Conservation (phyloP, 257 asterid genomes). For the Nicotiana benthamiana region DNA sequence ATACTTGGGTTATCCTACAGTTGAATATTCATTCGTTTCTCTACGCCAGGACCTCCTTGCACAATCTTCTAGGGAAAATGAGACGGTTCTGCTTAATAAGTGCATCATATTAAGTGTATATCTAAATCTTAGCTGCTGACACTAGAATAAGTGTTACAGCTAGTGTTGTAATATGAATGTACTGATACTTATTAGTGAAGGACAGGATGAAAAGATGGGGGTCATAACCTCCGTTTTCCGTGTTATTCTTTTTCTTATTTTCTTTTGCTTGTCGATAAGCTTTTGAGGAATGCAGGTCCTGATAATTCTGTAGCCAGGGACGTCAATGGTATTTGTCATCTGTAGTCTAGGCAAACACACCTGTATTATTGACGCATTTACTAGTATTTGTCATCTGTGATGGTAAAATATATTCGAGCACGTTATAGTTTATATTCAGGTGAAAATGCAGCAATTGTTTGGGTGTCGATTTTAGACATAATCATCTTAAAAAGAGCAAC, state of each 20-base stretch:
- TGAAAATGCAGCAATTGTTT: no score
- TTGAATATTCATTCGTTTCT: not conserved
- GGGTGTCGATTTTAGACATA: no score
- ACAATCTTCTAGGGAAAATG: not conserved
- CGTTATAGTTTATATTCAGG: no score
- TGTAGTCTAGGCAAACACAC: not conserved
- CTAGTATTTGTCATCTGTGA: not conserved
- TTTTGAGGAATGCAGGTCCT: not conserved
- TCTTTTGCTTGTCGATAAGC: not conserved
- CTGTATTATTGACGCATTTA: not conserved
- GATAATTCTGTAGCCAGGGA: not conserved
- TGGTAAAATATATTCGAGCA: not conserved
- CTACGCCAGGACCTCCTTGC: not conserved
- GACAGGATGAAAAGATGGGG: not conserved
- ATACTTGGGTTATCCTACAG: not conserved
- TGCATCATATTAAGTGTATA: not conserved
- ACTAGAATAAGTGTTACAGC: not conserved
- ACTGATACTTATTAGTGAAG: not conserved
- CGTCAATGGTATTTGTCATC: not conserved
- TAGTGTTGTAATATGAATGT: not conserved
- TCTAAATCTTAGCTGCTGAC: not conserved
- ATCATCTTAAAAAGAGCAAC: no score
- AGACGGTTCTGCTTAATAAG: not conserved
- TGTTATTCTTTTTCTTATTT: not conserved
- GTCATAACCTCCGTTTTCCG: not conserved